Base-by-base conservation (phyloP, 371 early-diverging fungal species). In the Mortierella sp. region DNA sequence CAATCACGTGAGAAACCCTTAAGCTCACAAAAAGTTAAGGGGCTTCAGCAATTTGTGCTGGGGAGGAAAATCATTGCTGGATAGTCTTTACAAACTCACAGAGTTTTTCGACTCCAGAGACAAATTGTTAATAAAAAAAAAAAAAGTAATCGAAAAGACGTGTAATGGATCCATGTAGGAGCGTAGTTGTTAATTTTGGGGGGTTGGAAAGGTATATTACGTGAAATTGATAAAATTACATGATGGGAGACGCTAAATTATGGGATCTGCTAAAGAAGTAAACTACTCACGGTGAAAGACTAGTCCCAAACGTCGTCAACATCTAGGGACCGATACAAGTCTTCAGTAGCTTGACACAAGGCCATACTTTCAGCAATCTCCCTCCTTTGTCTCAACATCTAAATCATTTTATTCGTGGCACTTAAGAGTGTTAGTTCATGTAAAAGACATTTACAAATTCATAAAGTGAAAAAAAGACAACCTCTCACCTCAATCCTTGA, bases 261-360 rank as follows among this genome's bases (percentile, higher is more conserved):
- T 3, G 40, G 15, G 40, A 40, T 40, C 40, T 40, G 10, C 5
- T 40, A 5, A 40, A 9, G 10, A 40, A 40, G 2, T 19, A 57
- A 28, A 15, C 1, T 31, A n/a, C n/a, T n/a, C n/a, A n/a, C n/a
- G n/a, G n/a, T n/a, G n/a, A 31, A 40, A 7, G 61, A 13, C 49
- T 61, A 57, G 45, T 63, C 62, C 70, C 70, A 75, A 8, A 37
- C 63, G n/a, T 70, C 61, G 19, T 75, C 75, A n/a, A 70, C 49
- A 12, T 66, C 70, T n/a, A 75, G 63, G 2, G 55, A 61, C 15
- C 66, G 66, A 49, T 57, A 75, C 6, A 75, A 53, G 2, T 70
- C 76, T 26, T 70, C 66, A n/a, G 76, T 75, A 40, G 70, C 76
- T 32, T 75, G 76, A 10, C 65, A 70, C 12, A 75, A 32, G 6